Evolutionary conservation across 495 filamentous ascomycete genomes (phyloP), one percentile per base, ranked within the genome.

Genomic region (Xanthoparmelia taractica): DNA sequence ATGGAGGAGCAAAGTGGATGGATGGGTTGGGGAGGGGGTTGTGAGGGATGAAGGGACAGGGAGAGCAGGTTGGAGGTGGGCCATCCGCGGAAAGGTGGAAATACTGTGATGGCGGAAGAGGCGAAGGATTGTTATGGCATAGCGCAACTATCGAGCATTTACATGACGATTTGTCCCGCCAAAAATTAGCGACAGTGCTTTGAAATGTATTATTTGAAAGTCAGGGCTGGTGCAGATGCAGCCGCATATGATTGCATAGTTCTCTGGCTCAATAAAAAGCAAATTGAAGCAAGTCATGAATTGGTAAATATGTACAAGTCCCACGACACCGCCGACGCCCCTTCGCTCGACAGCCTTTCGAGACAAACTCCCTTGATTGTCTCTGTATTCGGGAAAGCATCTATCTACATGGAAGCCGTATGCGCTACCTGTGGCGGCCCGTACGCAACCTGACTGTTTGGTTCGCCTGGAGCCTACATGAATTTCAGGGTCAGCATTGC

Each of bases 1-100:
- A 67, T 98, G 94, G 95, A 81, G 87, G 66, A 83, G 85, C 72
- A 91, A 90, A 72, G 88, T 91, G 54, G 84, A 86, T 64, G 85
- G 82, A 57, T 98, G 95, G 94, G 76, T 86, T 41, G 76, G 70
- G 56, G 67, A 68, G 36, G 73, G 40, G 60, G 78, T 76, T 70
- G 72, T 67, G 73, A 78, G 60, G 59, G 76, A 75, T 55, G 73
- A 74, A 52, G 71, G 72, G 67, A 67, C 74, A 34, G 76, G 73
- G 57, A 40, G 36, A 38, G 73, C 71, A 59, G 70, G 74, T 65
- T 83, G 83, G 80, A 74, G 78, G 69, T 85, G 84, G 85, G 75
- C 76, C 56, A 82, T 84, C 54, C 76, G 79, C 59, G 78, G 57
- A 8, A 65, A 65, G 13, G 37, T 67, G 27, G 66, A 65, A 45